These are phyloP conservation scores for Saccharomyces hybrid DNA, from an alignment of 1,139 yeast species.

Conservation along the genomic window DNA sequence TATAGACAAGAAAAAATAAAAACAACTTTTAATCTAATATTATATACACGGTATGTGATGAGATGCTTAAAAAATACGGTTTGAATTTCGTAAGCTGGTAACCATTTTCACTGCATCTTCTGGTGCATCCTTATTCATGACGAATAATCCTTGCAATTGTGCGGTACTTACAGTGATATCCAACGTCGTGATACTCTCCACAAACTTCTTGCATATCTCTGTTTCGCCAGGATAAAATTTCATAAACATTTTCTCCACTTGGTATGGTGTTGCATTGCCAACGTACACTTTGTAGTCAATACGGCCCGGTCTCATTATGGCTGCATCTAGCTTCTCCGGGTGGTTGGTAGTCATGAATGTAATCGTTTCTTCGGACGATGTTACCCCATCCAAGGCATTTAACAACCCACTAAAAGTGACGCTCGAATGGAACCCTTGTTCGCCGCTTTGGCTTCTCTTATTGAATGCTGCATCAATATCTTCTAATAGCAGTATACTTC, in stretches of 20 bases:
- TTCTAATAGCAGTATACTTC: constrained; percentile 76
- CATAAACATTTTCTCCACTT: constrained; percentile 74
- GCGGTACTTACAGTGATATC: constrained; percentile 77
- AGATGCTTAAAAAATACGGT: constrained; percentile 6
- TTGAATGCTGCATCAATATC: constrained; percentile 96
- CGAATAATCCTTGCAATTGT: constrained; percentile 89
- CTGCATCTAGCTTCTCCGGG: constrained; percentile 85
- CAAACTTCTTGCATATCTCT: constrained; percentile 56
- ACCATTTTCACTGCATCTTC: constrained; percentile 66
- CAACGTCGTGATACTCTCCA: constrained; percentile 43
- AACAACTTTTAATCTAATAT: not conserved
- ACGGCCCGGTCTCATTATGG: constrained; percentile 82
- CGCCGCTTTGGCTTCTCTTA: constrained; percentile 67
- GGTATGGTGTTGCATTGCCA: constrained; percentile 78
- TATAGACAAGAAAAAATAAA: not conserved
- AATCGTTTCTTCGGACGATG: constrained; percentile 91
- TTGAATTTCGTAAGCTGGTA: constrained; percentile 5
- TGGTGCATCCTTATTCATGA: constrained; percentile 82
- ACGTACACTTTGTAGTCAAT: constrained; percentile 77
- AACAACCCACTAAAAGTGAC: constrained; percentile 92
- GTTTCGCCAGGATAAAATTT: constrained; percentile 70
- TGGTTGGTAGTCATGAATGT: constrained; percentile 98
- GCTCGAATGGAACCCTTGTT: constrained; percentile 70
- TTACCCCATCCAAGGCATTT: constrained; percentile 96
- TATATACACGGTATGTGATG: not conserved